Base-by-base conservation (phyloP, 164 flowering plant genomes). In the Annona squamosa region DNA sequence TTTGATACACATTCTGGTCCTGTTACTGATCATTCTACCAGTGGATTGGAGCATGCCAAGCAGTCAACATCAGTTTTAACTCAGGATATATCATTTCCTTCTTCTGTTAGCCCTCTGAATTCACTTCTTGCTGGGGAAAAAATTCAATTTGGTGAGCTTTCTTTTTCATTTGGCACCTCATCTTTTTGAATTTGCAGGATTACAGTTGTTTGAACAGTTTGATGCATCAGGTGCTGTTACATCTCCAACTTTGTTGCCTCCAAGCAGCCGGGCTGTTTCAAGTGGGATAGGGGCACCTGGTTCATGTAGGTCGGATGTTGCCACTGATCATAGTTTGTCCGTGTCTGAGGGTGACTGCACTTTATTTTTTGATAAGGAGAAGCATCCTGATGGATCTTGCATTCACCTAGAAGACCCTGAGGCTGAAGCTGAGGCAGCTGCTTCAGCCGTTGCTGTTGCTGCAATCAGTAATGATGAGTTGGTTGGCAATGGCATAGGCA, bases 121-220 rank as follows among this genome's bases (percentile, higher is more conserved):
- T 93, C 98, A 47, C 80, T 95, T 73, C 97, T 95, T 76, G 97
- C 98, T 70, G 98, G 97, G 78, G 97, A 93, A 80, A 95, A 87
- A 83, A 95, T 95, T 79, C 99, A 93, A 74, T 95, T 95, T 83
- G 99, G 99, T 95, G 79, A 74, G 88, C 12, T 46, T 57, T 64
- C 45, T 46, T 26, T 4, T 41, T 12, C 43, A 37, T 41, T 47
- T 4, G 17, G 42, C 26, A 37, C 37, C 42, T 47, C 46, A 45
- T 17, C 46, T 42, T 41, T 57, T 69, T 41, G 46, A 41, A 37
- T 42, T 46, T 42, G 9, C 47, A 37, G 16, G 42, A 17, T 4
- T 66, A 13, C 43, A 13, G n/a, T 37, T 63, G n/a, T n/a, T 45
- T 69, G 46, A 71, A 12, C 70, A 43, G 42, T 61, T 45, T 64